Percentiles rank a stretch among this genome's conserved stretches.
Evolutionary conservation across 192 early-diverging fungal genomes (phyloP).

Genomic region (Dissophora ornata): DNA sequence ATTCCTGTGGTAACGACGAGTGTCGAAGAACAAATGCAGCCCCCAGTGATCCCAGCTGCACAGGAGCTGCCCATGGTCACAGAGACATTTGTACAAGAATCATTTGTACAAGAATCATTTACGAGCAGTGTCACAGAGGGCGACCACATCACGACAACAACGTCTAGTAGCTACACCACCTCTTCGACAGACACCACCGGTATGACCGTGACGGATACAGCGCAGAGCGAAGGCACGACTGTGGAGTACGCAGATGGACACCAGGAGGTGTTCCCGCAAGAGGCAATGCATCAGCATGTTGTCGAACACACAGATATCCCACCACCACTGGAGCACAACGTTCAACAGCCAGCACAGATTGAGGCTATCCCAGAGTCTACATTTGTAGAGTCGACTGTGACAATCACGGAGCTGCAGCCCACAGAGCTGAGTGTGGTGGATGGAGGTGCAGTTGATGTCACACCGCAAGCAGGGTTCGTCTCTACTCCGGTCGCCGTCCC

Average conservation of each 20-base stretch:
- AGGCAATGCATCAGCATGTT: conserved; percentile 11
- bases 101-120: conserved; percentile 18
- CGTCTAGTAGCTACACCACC: background rate
- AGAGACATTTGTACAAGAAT: conserved; percentile 1
- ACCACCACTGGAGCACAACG: too few relatives aligned
- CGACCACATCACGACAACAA: conserved; percentile 16
- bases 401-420: too few relatives aligned
- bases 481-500: too few relatives aligned
- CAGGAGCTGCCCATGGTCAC: background rate
- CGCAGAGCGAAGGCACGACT: background rate
- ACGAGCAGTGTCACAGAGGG: conserved; percentile 14
- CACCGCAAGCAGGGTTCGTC: too few relatives aligned
- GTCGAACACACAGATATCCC: conserved; percentile 18
- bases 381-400: too few relatives aligned
- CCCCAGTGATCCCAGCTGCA: background rate
- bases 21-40: background rate
- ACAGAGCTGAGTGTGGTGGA: too few relatives aligned
- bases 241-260: conserved; percentile 29
- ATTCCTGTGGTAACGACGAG: background rate
- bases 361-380: background rate
- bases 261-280: conserved; percentile 20
- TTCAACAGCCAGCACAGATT: background rate
- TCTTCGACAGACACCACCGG: conserved; percentile 7
- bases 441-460: too few relatives aligned
- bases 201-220: too few relatives aligned